These are phyloP conservation scores for Aureobasidium sp. DNA, from an alignment of 2,329 filamentous ascomycete species.

Conservation along the genomic window DNA sequence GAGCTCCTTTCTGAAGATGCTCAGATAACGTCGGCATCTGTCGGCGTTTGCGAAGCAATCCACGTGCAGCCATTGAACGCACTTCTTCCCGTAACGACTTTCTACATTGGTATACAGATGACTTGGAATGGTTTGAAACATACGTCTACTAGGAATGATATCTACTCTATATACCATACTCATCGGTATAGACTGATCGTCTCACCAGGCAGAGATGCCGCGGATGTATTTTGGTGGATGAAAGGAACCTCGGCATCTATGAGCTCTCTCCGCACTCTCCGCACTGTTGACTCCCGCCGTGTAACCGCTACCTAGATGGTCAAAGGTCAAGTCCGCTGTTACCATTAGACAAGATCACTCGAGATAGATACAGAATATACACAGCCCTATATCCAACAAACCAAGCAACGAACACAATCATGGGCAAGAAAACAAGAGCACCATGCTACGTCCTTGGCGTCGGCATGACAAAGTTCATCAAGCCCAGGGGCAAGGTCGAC, in stretches of 20 bases:
- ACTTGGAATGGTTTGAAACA: neutral
- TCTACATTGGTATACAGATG: neutral
- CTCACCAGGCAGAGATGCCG: neutral
- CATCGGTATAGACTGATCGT: neutral
- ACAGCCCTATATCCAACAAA: neutral
- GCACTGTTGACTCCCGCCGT: conserved; percentile 3
- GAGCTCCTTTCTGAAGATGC: neutral
- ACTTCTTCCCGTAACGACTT: neutral
- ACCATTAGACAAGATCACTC: neutral
- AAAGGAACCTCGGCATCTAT: conserved; percentile 12
- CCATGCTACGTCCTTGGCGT: conserved; percentile 87
- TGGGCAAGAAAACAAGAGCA: conserved; percentile 35
- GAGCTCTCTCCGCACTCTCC: conserved; percentile 13
- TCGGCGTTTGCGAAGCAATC: neutral
- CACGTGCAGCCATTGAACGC: neutral
- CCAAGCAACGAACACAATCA: neutral
- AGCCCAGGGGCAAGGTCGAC: conserved; percentile 86
- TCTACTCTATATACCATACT: neutral
- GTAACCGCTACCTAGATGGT: neutral
- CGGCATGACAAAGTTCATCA: conserved; percentile 99
- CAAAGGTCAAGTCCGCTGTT: neutral
- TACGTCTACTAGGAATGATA: neutral
- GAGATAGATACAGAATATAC: neutral
- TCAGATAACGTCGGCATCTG: neutral
- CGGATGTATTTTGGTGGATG: neutral